Evolutionary conservation across 257 asterid genomes (phyloP).

Genomic region (Solanum tacnaense): DNA sequence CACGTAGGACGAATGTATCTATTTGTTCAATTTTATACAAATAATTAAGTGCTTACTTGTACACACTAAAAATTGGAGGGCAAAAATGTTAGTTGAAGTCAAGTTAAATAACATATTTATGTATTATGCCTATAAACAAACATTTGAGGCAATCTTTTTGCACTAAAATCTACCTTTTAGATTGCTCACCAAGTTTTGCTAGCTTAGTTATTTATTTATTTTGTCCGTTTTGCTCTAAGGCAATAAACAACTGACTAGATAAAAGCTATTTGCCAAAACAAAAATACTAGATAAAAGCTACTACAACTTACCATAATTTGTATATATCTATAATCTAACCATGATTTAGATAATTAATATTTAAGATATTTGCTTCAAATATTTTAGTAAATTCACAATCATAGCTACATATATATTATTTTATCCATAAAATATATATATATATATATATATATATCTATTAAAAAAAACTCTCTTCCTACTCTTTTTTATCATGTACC

Average conservation of each 20-base stretch:
- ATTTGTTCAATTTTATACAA: too few relatives aligned
- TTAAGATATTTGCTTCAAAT: too few relatives aligned
- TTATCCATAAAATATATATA: too few relatives aligned
- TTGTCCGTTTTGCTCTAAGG: not conserved
- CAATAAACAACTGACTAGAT: not conserved
- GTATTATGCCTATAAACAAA: not conserved
- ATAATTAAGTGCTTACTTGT: not conserved
- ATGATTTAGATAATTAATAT: not conserved
- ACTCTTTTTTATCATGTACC: not conserved
- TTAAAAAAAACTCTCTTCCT: not conserved
- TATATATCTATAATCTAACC: not conserved
- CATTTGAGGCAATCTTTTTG: not conserved
- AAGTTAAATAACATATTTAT: too few relatives aligned
- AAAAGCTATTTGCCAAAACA: not conserved
- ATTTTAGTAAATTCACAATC: not conserved
- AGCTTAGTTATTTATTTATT: not conserved
- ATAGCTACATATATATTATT: not conserved
- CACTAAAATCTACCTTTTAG: not conserved
- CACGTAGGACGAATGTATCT: too few relatives aligned
- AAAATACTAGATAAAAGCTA: not conserved
- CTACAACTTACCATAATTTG: not conserved
- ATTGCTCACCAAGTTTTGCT: not conserved
- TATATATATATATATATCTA: too few relatives aligned
- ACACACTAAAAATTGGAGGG: too few relatives aligned
- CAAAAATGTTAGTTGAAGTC: too few relatives aligned